Percentiles rank a stretch among this genome's conserved stretches.
Conservation (phyloP, 306 rosid genomes). For the Prosopis cineraria region DNA sequence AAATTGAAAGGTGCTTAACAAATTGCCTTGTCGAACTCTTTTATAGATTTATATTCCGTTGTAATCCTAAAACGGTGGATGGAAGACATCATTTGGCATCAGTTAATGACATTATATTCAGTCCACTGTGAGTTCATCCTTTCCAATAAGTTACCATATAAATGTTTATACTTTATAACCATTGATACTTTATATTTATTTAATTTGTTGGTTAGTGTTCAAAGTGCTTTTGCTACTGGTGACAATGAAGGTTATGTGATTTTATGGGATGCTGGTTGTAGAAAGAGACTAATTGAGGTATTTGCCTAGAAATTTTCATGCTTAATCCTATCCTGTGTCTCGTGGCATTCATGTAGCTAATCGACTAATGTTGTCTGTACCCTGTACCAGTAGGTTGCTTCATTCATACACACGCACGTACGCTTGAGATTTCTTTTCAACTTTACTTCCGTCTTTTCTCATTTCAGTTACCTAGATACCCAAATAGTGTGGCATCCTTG, state of each 20-base stretch:
- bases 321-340: neutral
- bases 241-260: slow-evolving; percentile 61
- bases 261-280: slow-evolving; percentile 54
- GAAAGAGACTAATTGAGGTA: slow-evolving; percentile 62
- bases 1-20: slow-evolving; percentile 42
- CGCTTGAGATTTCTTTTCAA: neutral
- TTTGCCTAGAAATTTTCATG: neutral
- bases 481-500: slow-evolving; percentile 60
- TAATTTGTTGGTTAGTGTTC: slow-evolving; percentile 38
- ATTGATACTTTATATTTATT: slow-evolving; percentile 21
- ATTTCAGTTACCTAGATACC: slow-evolving; percentile 42
- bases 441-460: slow-evolving; percentile 5
- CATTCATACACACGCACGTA: neutral
- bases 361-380: neutral
- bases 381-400: neutral
- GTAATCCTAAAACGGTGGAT: slow-evolving; percentile 77
- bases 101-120: slow-evolving; percentile 81
- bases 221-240: slow-evolving; percentile 56
- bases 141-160: slow-evolving; percentile 19
- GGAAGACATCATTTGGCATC: slow-evolving; percentile 62
- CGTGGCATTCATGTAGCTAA: neutral
- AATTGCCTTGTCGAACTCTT: slow-evolving; percentile 23
- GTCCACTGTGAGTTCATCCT: neutral
- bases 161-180: neutral
- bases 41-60: slow-evolving; percentile 76